Evolutionary conservation across 345 rosid species (phyloP).

Genomic region (Hypericum androsaemum): DNA sequence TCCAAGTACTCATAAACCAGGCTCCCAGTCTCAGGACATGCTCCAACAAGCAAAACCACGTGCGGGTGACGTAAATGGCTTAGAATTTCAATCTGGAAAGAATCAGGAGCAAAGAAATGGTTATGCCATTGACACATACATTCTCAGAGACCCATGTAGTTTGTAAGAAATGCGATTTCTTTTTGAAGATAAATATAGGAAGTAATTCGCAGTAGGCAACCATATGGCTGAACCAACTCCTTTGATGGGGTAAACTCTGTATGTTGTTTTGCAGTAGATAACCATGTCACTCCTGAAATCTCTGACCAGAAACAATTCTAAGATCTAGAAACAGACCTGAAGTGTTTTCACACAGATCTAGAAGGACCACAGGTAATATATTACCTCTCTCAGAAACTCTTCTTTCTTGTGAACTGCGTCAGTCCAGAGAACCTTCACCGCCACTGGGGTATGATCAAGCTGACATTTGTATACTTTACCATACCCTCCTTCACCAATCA

Average conservation of each 20-base stretch:
- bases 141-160: no score
- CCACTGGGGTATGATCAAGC: conserved; percentile 74
- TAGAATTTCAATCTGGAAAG: conserved; percentile 68
- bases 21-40: conserved; percentile 73
- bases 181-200: no score
- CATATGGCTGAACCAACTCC: no score
- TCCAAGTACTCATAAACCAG: conserved; percentile 82
- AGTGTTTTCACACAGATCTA: no score
- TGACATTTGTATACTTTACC: conserved; percentile 81
- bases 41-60: conserved; percentile 75
- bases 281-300: background rate
- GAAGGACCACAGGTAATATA: background rate
- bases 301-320: background rate
- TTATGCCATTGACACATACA: no score
- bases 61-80: conserved; percentile 78
- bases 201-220: no score
- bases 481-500: conserved; percentile 86
- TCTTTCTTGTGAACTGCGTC: conserved; percentile 51
- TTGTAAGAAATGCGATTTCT: no score
- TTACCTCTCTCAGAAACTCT: conserved; percentile 82
- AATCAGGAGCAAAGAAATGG: background rate
- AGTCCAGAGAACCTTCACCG: conserved; percentile 59
- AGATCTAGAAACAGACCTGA: no score
- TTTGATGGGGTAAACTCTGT: no score
- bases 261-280: background rate